A percentile compares a stretch with the other conserved stretches of the same genome.
Conservation (phyloP, 73 alveolate genomes). For the Uronychia binucleata region DNA sequence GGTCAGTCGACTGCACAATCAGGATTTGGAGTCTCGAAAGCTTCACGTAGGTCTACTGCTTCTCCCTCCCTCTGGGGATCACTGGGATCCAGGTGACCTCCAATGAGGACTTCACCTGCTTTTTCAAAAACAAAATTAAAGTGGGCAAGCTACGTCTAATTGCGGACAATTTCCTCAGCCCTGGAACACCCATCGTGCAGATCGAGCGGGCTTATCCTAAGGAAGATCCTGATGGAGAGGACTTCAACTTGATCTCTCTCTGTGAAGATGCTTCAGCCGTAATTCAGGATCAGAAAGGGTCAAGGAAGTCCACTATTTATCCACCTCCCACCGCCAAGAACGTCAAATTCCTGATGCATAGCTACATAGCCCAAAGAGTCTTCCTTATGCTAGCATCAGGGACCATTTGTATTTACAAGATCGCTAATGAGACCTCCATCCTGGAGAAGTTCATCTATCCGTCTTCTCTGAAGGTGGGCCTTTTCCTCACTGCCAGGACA, state of each 20-base stretch:
- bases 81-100: conserved; percentile 20
- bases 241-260: conserved; percentile 22
- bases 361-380: conserved; percentile 21
- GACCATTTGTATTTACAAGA: conserved; percentile 41
- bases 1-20: conserved; percentile 38
- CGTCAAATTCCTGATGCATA: conserved; percentile 19
- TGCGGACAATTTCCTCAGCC: conserved; percentile 27
- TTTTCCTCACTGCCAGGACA: neutral
- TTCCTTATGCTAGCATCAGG: conserved; percentile 36
- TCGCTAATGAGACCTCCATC: conserved; percentile 42
- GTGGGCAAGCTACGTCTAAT: conserved; percentile 34
- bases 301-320: conserved; percentile 32
- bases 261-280: conserved; percentile 33
- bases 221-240: neutral
- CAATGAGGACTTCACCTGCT: conserved; percentile 41
- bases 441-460: conserved; percentile 39
- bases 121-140: conserved; percentile 28
- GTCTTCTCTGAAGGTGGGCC: neutral
- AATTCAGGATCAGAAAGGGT: neutral
- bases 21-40: conserved; percentile 45
- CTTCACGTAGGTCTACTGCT: conserved; percentile 40
- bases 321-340: conserved; percentile 58
- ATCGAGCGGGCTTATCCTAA: conserved; percentile 26
- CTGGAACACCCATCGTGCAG: conserved; percentile 14
- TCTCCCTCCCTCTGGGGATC: conserved; percentile 34